A percentile compares a stretch with the other conserved stretches of the same genome.
phyloP scores from a whole-genome alignment of 768 basidiomycete species.

The Lactifluus volemus region DNA sequence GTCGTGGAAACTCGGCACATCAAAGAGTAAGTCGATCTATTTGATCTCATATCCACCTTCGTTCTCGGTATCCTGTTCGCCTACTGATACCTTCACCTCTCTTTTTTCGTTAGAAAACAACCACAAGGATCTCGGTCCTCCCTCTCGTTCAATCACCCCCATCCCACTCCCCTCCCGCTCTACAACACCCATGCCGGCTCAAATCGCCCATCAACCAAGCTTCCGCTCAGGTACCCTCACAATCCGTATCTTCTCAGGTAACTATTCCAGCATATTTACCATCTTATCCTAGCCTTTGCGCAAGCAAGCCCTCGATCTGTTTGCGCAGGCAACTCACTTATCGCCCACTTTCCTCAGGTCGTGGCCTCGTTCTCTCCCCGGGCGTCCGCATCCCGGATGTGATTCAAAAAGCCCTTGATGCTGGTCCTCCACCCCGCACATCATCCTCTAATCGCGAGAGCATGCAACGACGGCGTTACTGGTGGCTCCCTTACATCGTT shows the following conservation, averaged over 20 bases:
- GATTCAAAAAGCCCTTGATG: conserved; percentile 73
- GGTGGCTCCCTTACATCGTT: conserved; percentile 96
- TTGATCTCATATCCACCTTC: conserved; percentile 4
- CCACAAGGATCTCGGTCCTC: conserved; percentile 54
- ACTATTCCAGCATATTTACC: conserved; percentile 20
- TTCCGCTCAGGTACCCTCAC: conserved; percentile 88
- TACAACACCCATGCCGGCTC: conserved; percentile 54
- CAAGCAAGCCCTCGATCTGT: neutral
- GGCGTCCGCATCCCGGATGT: conserved; percentile 75
- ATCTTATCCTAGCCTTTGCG: neutral
- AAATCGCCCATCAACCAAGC: conserved; percentile 29
- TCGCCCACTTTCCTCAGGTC: conserved; percentile 39
- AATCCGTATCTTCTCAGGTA: conserved; percentile 91
- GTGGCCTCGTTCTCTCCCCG: conserved; percentile 72
- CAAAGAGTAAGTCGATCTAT: conserved; percentile 27
- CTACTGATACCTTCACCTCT: neutral
- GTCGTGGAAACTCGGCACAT: conserved; percentile 49
- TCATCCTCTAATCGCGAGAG: conserved; percentile 72
- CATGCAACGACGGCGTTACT: conserved; percentile 85
- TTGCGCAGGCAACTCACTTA: neutral
- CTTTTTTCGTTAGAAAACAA: conserved; percentile 40
- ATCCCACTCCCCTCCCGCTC: conserved; percentile 59
- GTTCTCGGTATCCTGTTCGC: neutral
- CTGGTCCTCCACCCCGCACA: conserved; percentile 42
- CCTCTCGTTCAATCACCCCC: conserved; percentile 74